Evolutionary conservation across 441 rosid genomes (phyloP).

Genomic region (Dalechampia spathulata): DNA sequence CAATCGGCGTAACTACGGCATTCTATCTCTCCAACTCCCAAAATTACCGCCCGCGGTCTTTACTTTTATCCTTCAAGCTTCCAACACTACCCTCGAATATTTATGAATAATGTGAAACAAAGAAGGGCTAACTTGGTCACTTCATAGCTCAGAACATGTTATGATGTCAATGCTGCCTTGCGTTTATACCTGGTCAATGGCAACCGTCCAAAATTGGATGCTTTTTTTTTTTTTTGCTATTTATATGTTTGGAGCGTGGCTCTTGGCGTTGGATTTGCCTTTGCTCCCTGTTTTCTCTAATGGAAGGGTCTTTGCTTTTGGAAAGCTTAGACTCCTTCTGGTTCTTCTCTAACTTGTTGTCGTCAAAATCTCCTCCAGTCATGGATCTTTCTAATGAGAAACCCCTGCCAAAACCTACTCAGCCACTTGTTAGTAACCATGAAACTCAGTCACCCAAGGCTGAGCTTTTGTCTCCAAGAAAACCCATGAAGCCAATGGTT

Average conservation of each 20-base stretch:
- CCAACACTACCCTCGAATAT: not conserved
- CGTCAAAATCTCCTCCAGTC: conserved; percentile 1
- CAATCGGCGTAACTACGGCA: conserved; percentile 3
- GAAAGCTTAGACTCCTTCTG: conserved; percentile 41
- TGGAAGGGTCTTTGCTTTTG: conserved; percentile 25
- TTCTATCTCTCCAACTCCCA: not conserved
- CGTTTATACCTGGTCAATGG: not conserved
- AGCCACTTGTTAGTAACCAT: not conserved
- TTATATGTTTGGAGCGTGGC: not conserved
- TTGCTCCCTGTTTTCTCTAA: conserved; percentile 8
- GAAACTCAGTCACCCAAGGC: not conserved
- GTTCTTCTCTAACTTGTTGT: conserved; percentile 36
- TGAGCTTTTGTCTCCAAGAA: not conserved
- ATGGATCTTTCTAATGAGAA: not conserved
- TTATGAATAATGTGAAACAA: not conserved
- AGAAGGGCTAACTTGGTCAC: not conserved
- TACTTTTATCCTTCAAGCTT: not conserved
- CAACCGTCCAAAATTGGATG: not conserved
- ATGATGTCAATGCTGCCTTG: not conserved
- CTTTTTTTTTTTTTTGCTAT: not conserved
- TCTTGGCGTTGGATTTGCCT: not conserved
- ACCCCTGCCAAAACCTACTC: conserved; percentile 6
- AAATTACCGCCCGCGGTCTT: conserved; percentile 5
- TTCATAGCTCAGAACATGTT: not conserved
- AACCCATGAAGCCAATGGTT: no score